Conservation (phyloP, 2,329 filamentous ascomycete species). For the Graphilbum sp. region DNA sequence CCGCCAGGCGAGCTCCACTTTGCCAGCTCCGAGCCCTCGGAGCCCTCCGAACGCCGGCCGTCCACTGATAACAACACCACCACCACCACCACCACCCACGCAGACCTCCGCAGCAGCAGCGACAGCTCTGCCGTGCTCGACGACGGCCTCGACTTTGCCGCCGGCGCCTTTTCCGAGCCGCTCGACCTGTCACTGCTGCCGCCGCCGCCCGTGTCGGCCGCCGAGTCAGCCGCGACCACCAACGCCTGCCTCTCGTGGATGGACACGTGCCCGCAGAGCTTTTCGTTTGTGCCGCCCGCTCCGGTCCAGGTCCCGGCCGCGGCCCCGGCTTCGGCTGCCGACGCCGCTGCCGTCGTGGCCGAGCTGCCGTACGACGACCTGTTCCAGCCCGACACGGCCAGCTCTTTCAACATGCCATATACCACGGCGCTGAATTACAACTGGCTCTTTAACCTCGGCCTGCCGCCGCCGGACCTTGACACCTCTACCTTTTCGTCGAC, state of each 20-base stretch:
- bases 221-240: background rate
- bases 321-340: background rate
- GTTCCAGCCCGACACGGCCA: slow-evolving; percentile 9
- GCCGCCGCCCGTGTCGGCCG: too few relatives aligned
- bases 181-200: background rate
- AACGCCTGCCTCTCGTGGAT: background rate
- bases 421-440: slow-evolving; percentile 8
- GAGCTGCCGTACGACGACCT: slow-evolving; percentile 4
- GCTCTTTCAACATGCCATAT: slow-evolving; percentile 10
- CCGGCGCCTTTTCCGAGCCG: background rate
- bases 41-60: too few relatives aligned
- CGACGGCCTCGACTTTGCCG: too few relatives aligned
- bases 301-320: too few relatives aligned
- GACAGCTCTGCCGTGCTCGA: too few relatives aligned
- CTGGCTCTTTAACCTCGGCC: slow-evolving; percentile 8
- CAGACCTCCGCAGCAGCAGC: too few relatives aligned
- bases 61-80: too few relatives aligned
- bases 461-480: too few relatives aligned
- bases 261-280: background rate
- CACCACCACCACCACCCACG: too few relatives aligned
- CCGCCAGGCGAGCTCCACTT: too few relatives aligned
- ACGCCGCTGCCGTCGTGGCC: background rate
- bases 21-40: too few relatives aligned
- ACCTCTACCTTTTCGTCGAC: too few relatives aligned
- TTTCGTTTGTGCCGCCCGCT: background rate